Evolutionary conservation across 331 rosid species (phyloP).

Genomic region (Rosa hybrid): DNA sequence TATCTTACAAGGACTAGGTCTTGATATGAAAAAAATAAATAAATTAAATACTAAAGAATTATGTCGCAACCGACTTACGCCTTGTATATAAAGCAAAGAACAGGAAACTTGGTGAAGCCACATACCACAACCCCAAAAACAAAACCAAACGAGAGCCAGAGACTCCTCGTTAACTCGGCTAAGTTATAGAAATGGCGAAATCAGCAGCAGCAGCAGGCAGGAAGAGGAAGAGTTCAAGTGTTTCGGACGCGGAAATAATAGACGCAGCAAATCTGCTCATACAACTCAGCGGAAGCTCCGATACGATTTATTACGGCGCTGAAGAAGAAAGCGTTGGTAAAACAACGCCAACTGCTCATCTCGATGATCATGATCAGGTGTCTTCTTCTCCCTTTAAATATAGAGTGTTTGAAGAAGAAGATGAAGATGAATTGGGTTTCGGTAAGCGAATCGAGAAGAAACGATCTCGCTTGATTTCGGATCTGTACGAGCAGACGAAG

Average conservation of each 20-base stretch:
- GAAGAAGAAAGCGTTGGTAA: background rate
- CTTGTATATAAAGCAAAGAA: background rate
- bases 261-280: background rate
- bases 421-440: background rate
- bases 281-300: background rate
- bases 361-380: background rate
- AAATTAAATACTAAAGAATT: background rate
- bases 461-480: background rate
- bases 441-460: background rate
- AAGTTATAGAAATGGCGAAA: background rate
- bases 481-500: background rate
- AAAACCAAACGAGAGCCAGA: background rate
- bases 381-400: background rate
- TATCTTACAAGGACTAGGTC: background rate
- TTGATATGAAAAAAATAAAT: too few species aligned
- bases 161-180: background rate
- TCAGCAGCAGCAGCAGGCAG: background rate
- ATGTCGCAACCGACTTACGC: background rate
- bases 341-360: background rate
- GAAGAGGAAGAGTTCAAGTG: background rate
- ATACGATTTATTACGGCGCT: background rate
- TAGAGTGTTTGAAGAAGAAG: background rate
- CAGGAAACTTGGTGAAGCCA: too few species aligned
- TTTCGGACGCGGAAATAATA: background rate
- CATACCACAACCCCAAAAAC: background rate